Base-by-base conservation (phyloP, 129 eudicot species). In the Mikania micrantha region DNA sequence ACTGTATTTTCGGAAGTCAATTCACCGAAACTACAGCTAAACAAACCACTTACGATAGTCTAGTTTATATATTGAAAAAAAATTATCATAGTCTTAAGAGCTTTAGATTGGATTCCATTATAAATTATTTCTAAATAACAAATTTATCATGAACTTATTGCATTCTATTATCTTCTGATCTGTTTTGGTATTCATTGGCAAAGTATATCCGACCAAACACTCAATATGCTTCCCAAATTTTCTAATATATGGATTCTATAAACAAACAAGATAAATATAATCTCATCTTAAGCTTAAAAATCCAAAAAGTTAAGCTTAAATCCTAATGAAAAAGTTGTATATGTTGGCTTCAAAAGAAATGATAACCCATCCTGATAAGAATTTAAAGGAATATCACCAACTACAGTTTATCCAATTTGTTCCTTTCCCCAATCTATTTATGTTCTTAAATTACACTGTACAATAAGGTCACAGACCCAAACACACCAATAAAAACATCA, bases 221-320 rank as follows among this genome's bases (percentile, higher is more conserved):
- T 21, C 58, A 13, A 50, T 21, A 9, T 9, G 59, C 32, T 52
- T 22, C 59, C 29, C 59, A 21, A 9, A 36, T 28, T 56, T 44
- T 28, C 9, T 32, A 28, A 16, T 1, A 45, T 9, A 2, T 9
- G 4, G 29, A 28, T 16, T 29, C 22, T 22, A 11, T 22, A 15
- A 28, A 64, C 25, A 64, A 40, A 12, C n/a, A 39, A 39, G 40
- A 22, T 15, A 64, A 24, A 8, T 10, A 63, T 20, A 7, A 22
- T 39, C 69, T 39, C 69, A 64, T 64, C 69, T 39, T 35, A 25
- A 57, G 21, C n/a, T n/a, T n/a, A n/a, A 28, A 28, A 28, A 28
- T 20, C 0, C 4, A 22, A 5, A 2, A 62, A 20, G 13, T 36
- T 62, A 34, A 62, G 67, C 34, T 62, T 62, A 40, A 62, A 20